Conservation (phyloP, 495 filamentous ascomycete species). For the Astrothelium subdiscretum region DNA sequence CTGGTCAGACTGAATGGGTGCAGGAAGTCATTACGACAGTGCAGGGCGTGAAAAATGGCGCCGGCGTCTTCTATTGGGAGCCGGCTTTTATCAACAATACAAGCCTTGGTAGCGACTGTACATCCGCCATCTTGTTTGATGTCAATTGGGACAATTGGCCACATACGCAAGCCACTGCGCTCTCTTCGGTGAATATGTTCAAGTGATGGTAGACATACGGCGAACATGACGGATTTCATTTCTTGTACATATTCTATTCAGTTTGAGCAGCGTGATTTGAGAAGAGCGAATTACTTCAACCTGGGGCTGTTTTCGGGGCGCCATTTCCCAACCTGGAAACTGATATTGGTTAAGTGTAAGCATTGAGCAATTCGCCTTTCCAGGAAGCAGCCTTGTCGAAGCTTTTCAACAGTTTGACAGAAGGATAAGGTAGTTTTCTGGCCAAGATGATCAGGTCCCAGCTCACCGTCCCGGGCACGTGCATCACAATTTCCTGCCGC, state of each 20-base stretch:
- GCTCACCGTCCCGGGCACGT: too few relatives aligned
- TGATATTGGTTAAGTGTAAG: too few relatives aligned
- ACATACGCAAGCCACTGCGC: background rate
- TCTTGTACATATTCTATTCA: background rate
- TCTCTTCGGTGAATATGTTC: background rate
- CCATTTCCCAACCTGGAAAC: too few relatives aligned
- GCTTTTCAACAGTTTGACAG: too few relatives aligned
- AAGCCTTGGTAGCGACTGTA: conserved; percentile 22
- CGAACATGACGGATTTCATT: background rate
- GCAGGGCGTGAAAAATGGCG: conserved; percentile 14
- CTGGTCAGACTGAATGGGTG: conserved; percentile 27
- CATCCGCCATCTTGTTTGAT: conserved; percentile 23
- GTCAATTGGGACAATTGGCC: conserved; percentile 14
- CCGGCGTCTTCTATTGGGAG: conserved; percentile 33
- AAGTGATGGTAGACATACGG: background rate
- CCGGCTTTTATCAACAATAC: conserved; percentile 31
- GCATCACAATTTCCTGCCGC: too few relatives aligned
- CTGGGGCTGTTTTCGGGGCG: too few relatives aligned
- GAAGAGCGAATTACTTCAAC: too few relatives aligned
- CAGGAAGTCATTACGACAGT: conserved; percentile 24
- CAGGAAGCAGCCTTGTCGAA: too few relatives aligned
- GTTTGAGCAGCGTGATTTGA: too few relatives aligned
- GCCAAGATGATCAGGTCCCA: too few relatives aligned
- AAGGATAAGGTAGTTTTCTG: too few relatives aligned
- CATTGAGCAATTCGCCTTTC: too few relatives aligned